These are phyloP conservation scores for Fusarium neocosmosporiellum DNA, from an alignment of 2,329 filamentous ascomycete species.

Conservation along the genomic window DNA sequence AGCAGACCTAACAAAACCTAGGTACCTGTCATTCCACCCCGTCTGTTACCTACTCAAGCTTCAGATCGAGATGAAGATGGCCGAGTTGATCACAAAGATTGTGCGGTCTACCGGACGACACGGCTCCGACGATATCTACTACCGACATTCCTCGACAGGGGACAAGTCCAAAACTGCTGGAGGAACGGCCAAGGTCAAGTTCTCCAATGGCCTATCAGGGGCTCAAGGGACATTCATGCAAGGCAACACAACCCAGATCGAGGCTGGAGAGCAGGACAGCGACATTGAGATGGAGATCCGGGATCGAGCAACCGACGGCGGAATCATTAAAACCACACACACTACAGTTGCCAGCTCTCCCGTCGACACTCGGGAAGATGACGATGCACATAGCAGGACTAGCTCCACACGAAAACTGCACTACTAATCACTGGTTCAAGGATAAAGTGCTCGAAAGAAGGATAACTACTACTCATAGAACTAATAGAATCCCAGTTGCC, in stretches of 20 bases:
- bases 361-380: not conserved
- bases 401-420: slow-evolving; percentile 33
- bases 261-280: slow-evolving; percentile 18
- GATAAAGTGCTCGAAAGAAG: not conserved
- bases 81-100: slow-evolving; percentile 57
- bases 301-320: not conserved
- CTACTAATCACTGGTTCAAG: not conserved
- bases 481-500: not conserved
- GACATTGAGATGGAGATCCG: slow-evolving; percentile 3
- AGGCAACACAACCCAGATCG: slow-evolving; percentile 6
- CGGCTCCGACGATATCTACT: slow-evolving; percentile 18
- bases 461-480: not conserved
- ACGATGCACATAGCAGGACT: slow-evolving; percentile 18
- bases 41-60: slow-evolving; percentile 61
- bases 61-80: slow-evolving; percentile 63
- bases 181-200: not conserved
- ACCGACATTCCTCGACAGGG: not conserved
- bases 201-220: not conserved
- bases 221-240: not conserved
- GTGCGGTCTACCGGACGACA: slow-evolving; percentile 12
- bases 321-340: slow-evolving; percentile 35
- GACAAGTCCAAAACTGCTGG: not conserved
- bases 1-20: slow-evolving; percentile 5
- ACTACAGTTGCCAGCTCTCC: slow-evolving; percentile 29
- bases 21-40: slow-evolving; percentile 53